Percentiles rank a stretch among this genome's conserved stretches.
Evolutionary conservation across 805 yeast species (phyloP).

Genomic region (Lachancea sp.): DNA sequence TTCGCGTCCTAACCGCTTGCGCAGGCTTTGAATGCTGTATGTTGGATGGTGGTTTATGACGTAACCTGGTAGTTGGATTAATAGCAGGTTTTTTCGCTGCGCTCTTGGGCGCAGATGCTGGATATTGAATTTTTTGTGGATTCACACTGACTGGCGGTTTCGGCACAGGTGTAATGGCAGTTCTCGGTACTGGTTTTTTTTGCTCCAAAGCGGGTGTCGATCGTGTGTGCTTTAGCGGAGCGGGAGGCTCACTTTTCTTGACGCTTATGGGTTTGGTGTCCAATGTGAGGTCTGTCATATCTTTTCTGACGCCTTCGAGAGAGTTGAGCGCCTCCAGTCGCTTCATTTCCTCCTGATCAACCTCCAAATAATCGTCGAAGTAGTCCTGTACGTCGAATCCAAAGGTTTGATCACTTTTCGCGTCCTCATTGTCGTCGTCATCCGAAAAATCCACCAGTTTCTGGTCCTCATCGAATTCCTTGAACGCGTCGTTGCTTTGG

Average conservation of each 20-base stretch:
- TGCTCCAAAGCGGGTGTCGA: constrained; percentile 16
- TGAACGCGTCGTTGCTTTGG: constrained; percentile 7
- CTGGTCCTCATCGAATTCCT: constrained; percentile 14
- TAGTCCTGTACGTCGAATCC: constrained; percentile 22
- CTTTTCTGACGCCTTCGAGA: constrained; percentile 13
- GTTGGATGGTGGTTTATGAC: not conserved
- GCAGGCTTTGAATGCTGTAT: constrained; percentile 3
- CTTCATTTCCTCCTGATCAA: constrained; percentile 15
- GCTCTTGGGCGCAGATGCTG: not conserved
- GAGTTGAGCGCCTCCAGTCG: constrained; percentile 14
- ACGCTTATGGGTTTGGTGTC: not conserved
- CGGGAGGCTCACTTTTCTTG: not conserved
- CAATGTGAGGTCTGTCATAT: constrained; percentile 6
- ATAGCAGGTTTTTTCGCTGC: not conserved
- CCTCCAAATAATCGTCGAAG: constrained; percentile 17
- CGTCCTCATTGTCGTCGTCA: constrained; percentile 13
- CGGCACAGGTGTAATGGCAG: not conserved
- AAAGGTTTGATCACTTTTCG: constrained; percentile 4
- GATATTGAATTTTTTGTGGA: not conserved
- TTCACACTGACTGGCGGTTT: not conserved
- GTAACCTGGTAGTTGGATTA: not conserved
- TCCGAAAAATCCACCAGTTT: constrained; percentile 16
- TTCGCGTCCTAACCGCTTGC: not conserved
- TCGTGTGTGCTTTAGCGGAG: constrained; percentile 11
- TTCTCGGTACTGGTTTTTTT: not conserved